A percentile compares a stretch with the other conserved stretches of the same genome.
Conservation (phyloP, 2,329 filamentous ascomycete species). For the Dactylonectria estremocensis region DNA sequence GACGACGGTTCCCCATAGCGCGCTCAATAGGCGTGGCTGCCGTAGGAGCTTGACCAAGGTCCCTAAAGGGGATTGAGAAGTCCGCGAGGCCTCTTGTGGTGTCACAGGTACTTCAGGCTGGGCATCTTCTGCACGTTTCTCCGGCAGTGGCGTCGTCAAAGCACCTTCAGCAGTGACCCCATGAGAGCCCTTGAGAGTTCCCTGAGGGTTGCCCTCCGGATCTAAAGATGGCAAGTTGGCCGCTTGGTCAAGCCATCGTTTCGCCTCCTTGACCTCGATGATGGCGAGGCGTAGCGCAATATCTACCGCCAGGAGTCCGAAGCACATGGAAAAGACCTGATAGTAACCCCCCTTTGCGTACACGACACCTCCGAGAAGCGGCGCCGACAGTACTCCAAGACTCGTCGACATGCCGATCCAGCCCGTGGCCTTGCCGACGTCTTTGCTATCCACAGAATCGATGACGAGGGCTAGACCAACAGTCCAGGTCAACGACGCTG, state of each 20-base stretch:
- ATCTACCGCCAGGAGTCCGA: slow-evolving; percentile 53
- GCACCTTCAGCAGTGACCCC: neutral
- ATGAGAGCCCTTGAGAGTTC: neutral
- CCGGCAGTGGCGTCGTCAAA: neutral
- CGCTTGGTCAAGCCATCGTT: slow-evolving; percentile 44
- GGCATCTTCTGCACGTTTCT: neutral
- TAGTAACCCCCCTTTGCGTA: slow-evolving; percentile 53
- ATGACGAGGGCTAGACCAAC: slow-evolving; percentile 55
- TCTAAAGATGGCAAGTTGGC: slow-evolving; percentile 5
- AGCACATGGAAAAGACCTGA: slow-evolving; percentile 55
- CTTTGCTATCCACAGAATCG: slow-evolving; percentile 51
- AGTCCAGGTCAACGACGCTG: slow-evolving; percentile 55
- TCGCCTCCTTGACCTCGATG: slow-evolving; percentile 53
- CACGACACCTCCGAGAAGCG: slow-evolving; percentile 53
- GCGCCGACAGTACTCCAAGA: slow-evolving; percentile 51
- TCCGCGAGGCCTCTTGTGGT: slow-evolving; percentile 15
- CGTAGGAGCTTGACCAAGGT: slow-evolving; percentile 47
- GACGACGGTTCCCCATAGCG: slow-evolving; percentile 54
- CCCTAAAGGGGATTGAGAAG: slow-evolving; percentile 35
- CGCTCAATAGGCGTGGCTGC: slow-evolving; percentile 52
- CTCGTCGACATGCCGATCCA: slow-evolving; percentile 54
- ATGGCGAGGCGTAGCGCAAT: slow-evolving; percentile 52
- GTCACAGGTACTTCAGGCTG: slow-evolving; percentile 9
- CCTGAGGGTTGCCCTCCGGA: slow-evolving; percentile 9
- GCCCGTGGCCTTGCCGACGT: slow-evolving; percentile 52